Evolutionary conservation across 331 rosid species (phyloP).

Genomic region (Malus hybrid): DNA sequence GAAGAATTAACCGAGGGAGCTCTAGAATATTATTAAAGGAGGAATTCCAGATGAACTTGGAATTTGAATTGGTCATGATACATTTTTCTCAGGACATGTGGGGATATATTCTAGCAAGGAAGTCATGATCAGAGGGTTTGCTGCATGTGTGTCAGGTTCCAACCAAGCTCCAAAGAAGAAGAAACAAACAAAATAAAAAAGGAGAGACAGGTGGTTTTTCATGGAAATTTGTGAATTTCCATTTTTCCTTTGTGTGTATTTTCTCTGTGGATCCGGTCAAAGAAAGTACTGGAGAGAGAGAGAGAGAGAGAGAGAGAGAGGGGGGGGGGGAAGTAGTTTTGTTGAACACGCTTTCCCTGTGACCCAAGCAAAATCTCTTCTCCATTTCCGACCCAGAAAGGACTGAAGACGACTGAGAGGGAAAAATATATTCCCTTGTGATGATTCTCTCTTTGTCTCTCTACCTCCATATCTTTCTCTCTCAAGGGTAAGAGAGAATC

Average conservation of each 20-base stretch:
- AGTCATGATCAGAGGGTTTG: slow-evolving; percentile 40
- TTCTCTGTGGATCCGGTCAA: slow-evolving; percentile 50
- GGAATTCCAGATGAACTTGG: not conserved
- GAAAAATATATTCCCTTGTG: not conserved
- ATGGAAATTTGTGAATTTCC: not conserved
- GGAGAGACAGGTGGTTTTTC: not conserved
- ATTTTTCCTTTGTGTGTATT: not conserved
- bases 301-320: not conserved
- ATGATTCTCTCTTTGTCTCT: not conserved
- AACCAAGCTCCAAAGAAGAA: slow-evolving; percentile 12
- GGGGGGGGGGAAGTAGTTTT: slow-evolving; percentile 22
- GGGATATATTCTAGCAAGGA: slow-evolving; percentile 8
- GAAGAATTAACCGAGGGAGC: not conserved
- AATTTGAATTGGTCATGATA: not conserved
- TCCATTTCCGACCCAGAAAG: not conserved
- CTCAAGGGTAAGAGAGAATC: not conserved
- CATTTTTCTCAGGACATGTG: not conserved
- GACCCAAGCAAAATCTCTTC: slow-evolving; percentile 21
- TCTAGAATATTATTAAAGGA: slow-evolving; percentile 16
- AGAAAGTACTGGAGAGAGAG: slow-evolving; percentile 33
- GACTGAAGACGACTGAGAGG: not conserved
- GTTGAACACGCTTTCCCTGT: slow-evolving; percentile 49
- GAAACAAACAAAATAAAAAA: slow-evolving; percentile 3
- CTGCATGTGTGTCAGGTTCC: slow-evolving; percentile 44
- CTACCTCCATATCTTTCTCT: not conserved